phyloP scores from a whole-genome alignment of 1,284 basidiomycete genomes.

The Ceratobasidium sp. region DNA sequence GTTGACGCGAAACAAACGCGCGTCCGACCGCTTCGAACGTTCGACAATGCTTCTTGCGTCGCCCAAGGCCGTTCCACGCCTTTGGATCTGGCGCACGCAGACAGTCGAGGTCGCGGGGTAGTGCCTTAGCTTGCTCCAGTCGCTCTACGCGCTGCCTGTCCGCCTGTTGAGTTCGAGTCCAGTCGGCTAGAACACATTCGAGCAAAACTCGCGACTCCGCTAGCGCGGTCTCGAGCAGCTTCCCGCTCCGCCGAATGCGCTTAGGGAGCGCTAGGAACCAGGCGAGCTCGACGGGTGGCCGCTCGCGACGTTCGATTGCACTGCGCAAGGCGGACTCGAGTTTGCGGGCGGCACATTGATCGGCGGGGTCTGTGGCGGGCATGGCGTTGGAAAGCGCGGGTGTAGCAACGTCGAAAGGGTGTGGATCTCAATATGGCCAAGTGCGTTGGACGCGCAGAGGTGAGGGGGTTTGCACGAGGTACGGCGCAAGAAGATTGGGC shows the following conservation, averaged over 20 bases:
- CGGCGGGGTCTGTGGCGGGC: not conserved
- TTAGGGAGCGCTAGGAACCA: constrained; percentile 1
- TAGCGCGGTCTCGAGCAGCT: not conserved
- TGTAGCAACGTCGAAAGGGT: not conserved
- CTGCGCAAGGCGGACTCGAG: not conserved
- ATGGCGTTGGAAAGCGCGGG: not conserved
- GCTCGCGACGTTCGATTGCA: not conserved
- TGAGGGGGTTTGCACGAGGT: not conserved
- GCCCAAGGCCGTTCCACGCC: not conserved
- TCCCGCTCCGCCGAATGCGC: not conserved
- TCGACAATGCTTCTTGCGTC: not conserved
- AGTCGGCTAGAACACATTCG: not conserved
- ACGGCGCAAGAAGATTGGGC: not conserved
- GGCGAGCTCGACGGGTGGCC: not conserved
- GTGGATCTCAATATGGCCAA: too few species aligned
- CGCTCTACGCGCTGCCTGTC: not conserved
- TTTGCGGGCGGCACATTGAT: not conserved
- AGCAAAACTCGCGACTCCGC: not conserved
- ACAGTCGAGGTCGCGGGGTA: not conserved
- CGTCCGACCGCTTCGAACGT: not conserved
- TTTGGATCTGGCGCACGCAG: not conserved
- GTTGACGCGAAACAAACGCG: not conserved
- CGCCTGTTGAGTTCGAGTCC: not conserved
- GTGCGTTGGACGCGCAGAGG: not conserved
- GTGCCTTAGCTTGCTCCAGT: not conserved